A percentile compares a stretch with the other conserved stretches of the same genome.
Evolutionary conservation across 768 basidiomycete genomes (phyloP).

Genomic region (Hygrophorus pudorinus): DNA sequence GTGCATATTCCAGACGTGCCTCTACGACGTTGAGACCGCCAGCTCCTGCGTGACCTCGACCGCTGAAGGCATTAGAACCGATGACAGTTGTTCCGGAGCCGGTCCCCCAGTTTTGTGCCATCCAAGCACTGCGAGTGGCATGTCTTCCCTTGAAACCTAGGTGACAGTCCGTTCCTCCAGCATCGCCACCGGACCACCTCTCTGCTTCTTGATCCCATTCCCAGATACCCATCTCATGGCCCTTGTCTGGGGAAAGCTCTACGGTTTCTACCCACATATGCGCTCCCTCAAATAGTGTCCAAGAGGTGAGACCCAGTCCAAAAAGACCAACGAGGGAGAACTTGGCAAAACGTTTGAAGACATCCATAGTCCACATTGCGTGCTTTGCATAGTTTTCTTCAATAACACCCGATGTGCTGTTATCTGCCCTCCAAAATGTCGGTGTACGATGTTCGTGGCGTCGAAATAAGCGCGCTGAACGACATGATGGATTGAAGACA

Average conservation of each 20-base stretch:
- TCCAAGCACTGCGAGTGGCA: conserved; percentile 62
- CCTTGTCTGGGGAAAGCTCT: conserved; percentile 34
- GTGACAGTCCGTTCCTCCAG: conserved; percentile 64
- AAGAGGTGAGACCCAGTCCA: conserved; percentile 32
- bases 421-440: conserved; percentile 11
- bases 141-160: conserved; percentile 53
- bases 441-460: conserved; percentile 3
- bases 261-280: conserved; percentile 60
- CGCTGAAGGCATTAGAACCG: conserved; percentile 25
- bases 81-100: conserved; percentile 28
- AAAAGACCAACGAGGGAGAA: conserved; percentile 36
- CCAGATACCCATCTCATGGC: conserved; percentile 47
- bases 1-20: conserved; percentile 43
- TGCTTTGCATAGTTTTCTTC: conserved; percentile 22
- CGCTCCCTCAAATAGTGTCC: conserved; percentile 40
- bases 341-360: conserved; percentile 39
- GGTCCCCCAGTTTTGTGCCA: conserved; percentile 55
- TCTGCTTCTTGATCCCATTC: conserved; percentile 60
- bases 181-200: conserved; percentile 46
- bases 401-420: conserved; percentile 11
- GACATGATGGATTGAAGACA: neutral
- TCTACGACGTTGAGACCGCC: conserved; percentile 38
- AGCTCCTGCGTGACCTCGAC: conserved; percentile 20
- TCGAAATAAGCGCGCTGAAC: neutral
- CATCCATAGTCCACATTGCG: conserved; percentile 28